phyloP scores from a whole-genome alignment of 768 basidiomycete genomes.

The Mycena floridula region DNA sequence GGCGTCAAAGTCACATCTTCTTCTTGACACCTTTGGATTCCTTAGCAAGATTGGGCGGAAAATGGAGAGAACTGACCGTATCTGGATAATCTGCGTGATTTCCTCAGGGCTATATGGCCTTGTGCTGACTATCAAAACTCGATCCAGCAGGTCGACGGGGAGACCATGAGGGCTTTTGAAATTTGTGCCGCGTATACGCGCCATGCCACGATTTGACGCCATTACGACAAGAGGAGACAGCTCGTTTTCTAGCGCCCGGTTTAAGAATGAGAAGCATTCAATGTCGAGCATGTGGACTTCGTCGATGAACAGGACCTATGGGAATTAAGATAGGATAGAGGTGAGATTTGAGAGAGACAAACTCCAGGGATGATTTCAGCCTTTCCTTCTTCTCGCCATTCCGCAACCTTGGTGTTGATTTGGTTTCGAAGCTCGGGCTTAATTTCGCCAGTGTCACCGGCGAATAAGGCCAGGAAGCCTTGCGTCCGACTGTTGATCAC shows the following conservation, averaged over 20 bases:
- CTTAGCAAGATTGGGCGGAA: neutral
- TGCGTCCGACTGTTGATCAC: conserved; percentile 99
- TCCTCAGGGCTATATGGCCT: conserved; percentile 81
- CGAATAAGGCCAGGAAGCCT: conserved; percentile 92
- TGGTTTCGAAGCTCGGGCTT: conserved; percentile 94
- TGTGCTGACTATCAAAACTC: conserved; percentile 94
- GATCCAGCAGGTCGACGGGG: conserved; percentile 89
- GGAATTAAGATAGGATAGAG: conserved; percentile 1
- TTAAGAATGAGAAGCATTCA: conserved; percentile 98
- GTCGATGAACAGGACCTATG: conserved; percentile 94
- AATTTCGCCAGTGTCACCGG: conserved; percentile 96
- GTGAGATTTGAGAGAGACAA: conserved; percentile 80
- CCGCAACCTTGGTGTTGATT: conserved; percentile 95
- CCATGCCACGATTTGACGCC: conserved; percentile 92
- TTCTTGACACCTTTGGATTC: conserved; percentile 67
- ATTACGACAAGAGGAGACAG: conserved; percentile 98
- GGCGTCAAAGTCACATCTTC: conserved; percentile 84
- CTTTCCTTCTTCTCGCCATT: conserved; percentile 96
- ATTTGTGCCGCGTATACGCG: conserved; percentile 87
- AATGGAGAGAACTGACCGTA: conserved; percentile 49
- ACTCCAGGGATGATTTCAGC: conserved; percentile 98
- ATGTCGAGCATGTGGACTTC: conserved; percentile 99
- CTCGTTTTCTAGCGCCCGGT: conserved; percentile 88
- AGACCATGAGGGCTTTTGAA: conserved; percentile 90
- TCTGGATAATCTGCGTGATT: conserved; percentile 87